A percentile compares a stretch with the other conserved stretches of the same genome.
Conservation (phyloP, 2,329 filamentous ascomycete genomes). For the Colletotrichum liriopes region DNA sequence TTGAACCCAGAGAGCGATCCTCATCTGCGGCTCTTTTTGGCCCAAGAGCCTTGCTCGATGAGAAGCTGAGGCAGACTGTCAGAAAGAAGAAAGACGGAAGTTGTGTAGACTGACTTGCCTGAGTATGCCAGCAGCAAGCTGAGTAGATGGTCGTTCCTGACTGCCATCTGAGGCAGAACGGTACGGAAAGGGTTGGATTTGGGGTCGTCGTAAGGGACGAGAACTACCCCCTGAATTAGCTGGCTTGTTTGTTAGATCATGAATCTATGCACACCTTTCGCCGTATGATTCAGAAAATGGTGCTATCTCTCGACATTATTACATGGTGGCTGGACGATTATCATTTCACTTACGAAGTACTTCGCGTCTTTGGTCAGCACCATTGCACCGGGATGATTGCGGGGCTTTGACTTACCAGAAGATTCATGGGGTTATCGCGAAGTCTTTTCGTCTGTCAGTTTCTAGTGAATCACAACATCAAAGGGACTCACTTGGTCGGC, state of each 20-base stretch:
- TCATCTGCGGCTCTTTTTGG: constrained; percentile 81
- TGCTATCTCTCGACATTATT: constrained; percentile 53
- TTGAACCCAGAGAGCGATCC: constrained; percentile 86
- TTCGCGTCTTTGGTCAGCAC: constrained; percentile 42
- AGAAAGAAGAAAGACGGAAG: neutral
- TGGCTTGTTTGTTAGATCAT: neutral
- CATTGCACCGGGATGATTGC: neutral
- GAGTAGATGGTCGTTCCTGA: constrained; percentile 79
- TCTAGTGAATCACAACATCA: neutral
- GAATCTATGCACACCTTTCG: constrained; percentile 71
- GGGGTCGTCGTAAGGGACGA: constrained; percentile 66
- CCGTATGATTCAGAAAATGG: constrained; percentile 85
- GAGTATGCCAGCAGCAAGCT: constrained; percentile 86
- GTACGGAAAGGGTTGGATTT: constrained; percentile 69
- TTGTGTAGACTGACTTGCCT: constrained; percentile 48
- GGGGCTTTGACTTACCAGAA: constrained; percentile 65
- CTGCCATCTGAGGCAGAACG: constrained; percentile 73
- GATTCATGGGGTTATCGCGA: constrained; percentile 83
- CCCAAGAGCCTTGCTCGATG: constrained; percentile 83
- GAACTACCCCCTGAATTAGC: constrained; percentile 58
- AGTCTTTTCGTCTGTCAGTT: constrained; percentile 66
- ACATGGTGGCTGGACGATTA: neutral
- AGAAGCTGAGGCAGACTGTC: constrained; percentile 65
- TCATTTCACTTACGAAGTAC: constrained; percentile 62
- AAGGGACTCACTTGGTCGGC: constrained; percentile 56